Base-by-base conservation (phyloP, 441 rosid genomes). In the Populus hybrid region DNA sequence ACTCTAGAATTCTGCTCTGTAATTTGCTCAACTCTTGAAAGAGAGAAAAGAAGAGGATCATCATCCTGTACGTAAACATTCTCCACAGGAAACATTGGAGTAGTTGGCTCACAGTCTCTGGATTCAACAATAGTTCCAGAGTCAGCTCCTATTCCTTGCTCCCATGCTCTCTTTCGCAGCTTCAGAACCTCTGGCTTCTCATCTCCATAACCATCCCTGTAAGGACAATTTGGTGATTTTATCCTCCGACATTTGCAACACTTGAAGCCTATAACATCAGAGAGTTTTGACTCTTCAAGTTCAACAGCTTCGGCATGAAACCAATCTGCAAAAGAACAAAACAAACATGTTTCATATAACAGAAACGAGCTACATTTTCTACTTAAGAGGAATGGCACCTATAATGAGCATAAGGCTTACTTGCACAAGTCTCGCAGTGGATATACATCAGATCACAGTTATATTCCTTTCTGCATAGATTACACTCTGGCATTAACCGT, bases 211-310 rank as follows among this genome's bases (percentile, higher is more conserved):
- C 81, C 45, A 65, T 73, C 91, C 82, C 85, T 89, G 82, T 87
- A 90, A 68, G 99, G 99, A 82, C 99, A 96, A 72, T 83, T 89
- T 0, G 97, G 99, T 71, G 92, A 87, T 76, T 83, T 88, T 85
- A 90, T 94, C 77, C 97, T 88, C 31, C 99, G 95, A 85, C 99
- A 96, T 76, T 88, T 93, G 88, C 98, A 96, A 84, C 99, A 96
- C 86, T 96, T 96, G 86, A 96, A 96, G 56, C 99, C 98, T 65
- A 87, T 84, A 78, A 96, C 88, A 61, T 91, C 92, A 69, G 85
- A 78, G 81, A 94, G 80, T 80, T 82, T 89, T 0, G 94, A 88
- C 85, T 90, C 92, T 21, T 85, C 90, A 59, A 96, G 94, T 80
- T 85, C 90, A 78, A 96, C 85, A 29, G 98, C 97, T 71, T 89